Percentiles rank a stretch among this genome's conserved stretches.
These are phyloP conservation scores for Phialemoniopsis sp. DNA, from an alignment of 2,329 filamentous ascomycete genomes.

Conservation along the genomic window DNA sequence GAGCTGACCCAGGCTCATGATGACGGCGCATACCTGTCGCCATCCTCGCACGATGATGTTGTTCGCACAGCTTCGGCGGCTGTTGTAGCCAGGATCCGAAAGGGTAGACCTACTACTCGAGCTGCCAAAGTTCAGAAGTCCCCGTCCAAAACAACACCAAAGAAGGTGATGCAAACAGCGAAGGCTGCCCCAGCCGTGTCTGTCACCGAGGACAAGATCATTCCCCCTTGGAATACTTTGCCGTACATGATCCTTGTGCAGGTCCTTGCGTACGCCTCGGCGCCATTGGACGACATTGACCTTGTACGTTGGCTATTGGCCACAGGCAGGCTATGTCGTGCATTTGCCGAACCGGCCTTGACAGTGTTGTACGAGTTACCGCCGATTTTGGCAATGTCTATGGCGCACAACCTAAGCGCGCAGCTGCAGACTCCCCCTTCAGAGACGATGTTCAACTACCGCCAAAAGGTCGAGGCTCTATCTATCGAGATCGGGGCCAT, in stretches of 20 bases:
- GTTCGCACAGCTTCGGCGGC: too few relatives aligned
- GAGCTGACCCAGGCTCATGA: neutral
- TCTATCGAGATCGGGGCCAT: constrained; percentile 62
- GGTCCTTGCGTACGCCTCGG: constrained; percentile 66
- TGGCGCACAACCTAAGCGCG: constrained; percentile 38
- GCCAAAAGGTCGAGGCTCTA: constrained; percentile 65
- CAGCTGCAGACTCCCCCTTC: constrained; percentile 51
- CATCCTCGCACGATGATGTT: constrained; percentile 2
- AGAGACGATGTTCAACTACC: constrained; percentile 57
- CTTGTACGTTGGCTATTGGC: constrained; percentile 59
- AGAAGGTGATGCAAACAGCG: too few relatives aligned
- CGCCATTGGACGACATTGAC: constrained; percentile 43
- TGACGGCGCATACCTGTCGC: constrained; percentile 2
- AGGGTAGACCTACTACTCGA: too few relatives aligned
- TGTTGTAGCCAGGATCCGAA: neutral
- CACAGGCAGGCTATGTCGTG: constrained; percentile 57
- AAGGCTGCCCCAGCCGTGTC: too few relatives aligned
- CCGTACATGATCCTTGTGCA: constrained; percentile 60
- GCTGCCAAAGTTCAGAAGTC: too few relatives aligned
- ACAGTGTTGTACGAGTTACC: constrained; percentile 69
- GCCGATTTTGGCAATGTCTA: constrained; percentile 47
- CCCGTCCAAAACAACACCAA: too few relatives aligned
- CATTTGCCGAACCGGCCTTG: constrained; percentile 69
- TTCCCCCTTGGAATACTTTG: constrained; percentile 21
- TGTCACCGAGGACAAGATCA: constrained; percentile 4